Evolutionary conservation across 768 basidiomycete genomes (phyloP), one percentile per base, ranked within the genome.

Genomic region (Calvatia gigantea): DNA sequence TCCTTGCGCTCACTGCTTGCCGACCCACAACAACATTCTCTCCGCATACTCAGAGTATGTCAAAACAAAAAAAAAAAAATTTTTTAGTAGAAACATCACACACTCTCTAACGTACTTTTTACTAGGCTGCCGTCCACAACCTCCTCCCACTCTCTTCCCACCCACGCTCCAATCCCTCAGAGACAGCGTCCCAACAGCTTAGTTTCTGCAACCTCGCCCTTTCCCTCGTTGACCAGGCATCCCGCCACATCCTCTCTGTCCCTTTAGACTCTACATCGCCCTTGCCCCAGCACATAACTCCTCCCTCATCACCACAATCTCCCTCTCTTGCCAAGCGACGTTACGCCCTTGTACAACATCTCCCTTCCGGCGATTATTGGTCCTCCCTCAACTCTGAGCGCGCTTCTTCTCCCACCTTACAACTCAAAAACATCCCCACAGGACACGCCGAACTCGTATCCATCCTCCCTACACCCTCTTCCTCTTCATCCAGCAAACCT

Each of bases 351-450:
- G 77, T 92, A 60, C 91, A 94, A 63, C 85, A 84, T 57, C 74
- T 94, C 6, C 89, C 91, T 0, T 79, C 75, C 1, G 89, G 85
- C 35, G 85, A 87, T 56, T 91, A 84, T 74, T 94, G 89, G 86
- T 79, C 89, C 14, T 90, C 91, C 25, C 78, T 86, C 51, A 80
- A 76, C 63, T 76, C 82, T 19, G 67, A 76, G 67, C 52, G 66
- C 64, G 52, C 73, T 65, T 31, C 73, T 61, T 47, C 70, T 59
- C 41, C 65, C 51, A 56, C 73, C 28, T 71, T 75, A 51, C 69
- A 71, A 6, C 60, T 84, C 52, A 83, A 78, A 61, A 71, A 77
- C 58, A 66, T 87, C 12, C 69, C 76, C 17, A 84, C 84, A 4
- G 87, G 78, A 28, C 79, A 89, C 56, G 87, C 91, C 11, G 89